These are phyloP conservation scores for Tetrapyrgos nigripes DNA, from an alignment of 1,284 basidiomycete species.

Conservation along the genomic window DNA sequence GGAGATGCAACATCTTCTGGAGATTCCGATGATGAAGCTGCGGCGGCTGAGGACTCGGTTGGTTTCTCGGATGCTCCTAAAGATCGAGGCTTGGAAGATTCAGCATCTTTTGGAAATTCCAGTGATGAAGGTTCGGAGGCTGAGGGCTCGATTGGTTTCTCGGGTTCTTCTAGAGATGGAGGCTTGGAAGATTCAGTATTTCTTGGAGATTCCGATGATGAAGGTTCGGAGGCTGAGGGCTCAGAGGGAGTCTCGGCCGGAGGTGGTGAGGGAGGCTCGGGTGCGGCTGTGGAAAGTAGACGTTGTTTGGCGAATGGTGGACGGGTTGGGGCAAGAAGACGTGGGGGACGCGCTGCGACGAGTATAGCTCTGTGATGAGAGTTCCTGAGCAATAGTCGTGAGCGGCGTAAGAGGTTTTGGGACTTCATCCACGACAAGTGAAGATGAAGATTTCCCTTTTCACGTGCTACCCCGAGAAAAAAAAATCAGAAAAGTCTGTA, in stretches of 20 bases:
- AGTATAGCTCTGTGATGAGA: slow-evolving; percentile 38
- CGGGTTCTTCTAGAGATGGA: slow-evolving; percentile 44
- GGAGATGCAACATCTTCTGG: background rate
- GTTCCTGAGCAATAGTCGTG: slow-evolving; percentile 52
- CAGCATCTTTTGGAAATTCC: background rate
- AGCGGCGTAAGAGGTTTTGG: slow-evolving; percentile 56
- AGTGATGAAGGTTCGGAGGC: too few relatives aligned
- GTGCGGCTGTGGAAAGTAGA: slow-evolving; percentile 17
- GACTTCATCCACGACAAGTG: slow-evolving; percentile 54
- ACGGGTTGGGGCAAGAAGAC: slow-evolving; percentile 31
- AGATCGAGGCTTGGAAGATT: slow-evolving; percentile 23
- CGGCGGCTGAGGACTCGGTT: slow-evolving; percentile 26
- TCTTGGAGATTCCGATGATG: background rate
- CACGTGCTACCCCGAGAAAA: background rate
- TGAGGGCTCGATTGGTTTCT: too few relatives aligned
- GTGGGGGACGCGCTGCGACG: slow-evolving; percentile 38
- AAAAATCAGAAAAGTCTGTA: background rate
- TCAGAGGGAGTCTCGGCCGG: slow-evolving; percentile 24
- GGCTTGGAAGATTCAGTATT: background rate
- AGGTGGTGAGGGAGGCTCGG: slow-evolving; percentile 18
- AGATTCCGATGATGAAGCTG: background rate
- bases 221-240: background rate
- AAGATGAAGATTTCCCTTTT: background rate
- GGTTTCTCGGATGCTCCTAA: slow-evolving; percentile 51
- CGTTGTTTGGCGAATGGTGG: slow-evolving; percentile 10